A percentile compares a stretch with the other conserved stretches of the same genome.
These are phyloP conservation scores for Xylaria polymorpha DNA, from an alignment of 2,329 filamentous ascomycete genomes.

Conservation along the genomic window DNA sequence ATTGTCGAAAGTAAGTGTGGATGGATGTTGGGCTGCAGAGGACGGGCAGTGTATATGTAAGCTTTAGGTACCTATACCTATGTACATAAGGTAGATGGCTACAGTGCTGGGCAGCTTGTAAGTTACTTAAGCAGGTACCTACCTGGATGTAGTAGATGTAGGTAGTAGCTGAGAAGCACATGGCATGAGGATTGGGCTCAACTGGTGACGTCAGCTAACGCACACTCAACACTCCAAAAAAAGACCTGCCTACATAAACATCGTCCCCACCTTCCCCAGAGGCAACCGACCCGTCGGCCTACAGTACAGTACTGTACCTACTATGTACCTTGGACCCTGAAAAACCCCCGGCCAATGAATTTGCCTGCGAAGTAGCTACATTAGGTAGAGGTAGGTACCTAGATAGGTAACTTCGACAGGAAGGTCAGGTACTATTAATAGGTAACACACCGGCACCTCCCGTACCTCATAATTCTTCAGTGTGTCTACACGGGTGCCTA, in stretches of 20 bases:
- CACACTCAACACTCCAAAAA: background rate
- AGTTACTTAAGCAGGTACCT: no score
- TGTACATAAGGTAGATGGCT: no score
- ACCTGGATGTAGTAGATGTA: background rate
- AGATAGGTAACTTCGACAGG: no score
- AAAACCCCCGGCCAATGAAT: background rate
- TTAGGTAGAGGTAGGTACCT: no score
- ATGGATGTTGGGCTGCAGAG: background rate
- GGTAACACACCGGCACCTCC: background rate
- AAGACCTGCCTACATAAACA: background rate
- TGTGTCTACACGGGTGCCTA: background rate
- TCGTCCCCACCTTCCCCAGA: constrained; percentile 5
- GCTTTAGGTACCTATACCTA: no score
- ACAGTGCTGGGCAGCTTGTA: no score
- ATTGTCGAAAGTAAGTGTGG: background rate
- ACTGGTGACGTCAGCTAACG: constrained; percentile 26
- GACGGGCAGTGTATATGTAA: background rate
- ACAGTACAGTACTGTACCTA: no score
- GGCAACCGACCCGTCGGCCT: constrained; percentile 6
- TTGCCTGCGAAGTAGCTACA: background rate
- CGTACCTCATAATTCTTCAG: background rate
- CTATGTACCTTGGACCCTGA: constrained; percentile 25
- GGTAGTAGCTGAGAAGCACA: background rate
- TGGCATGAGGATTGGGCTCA: background rate
- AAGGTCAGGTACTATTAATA: background rate